phyloP scores from a whole-genome alignment of 1,139 yeast genomes.

The Saccharomycopsis crataegensis region DNA sequence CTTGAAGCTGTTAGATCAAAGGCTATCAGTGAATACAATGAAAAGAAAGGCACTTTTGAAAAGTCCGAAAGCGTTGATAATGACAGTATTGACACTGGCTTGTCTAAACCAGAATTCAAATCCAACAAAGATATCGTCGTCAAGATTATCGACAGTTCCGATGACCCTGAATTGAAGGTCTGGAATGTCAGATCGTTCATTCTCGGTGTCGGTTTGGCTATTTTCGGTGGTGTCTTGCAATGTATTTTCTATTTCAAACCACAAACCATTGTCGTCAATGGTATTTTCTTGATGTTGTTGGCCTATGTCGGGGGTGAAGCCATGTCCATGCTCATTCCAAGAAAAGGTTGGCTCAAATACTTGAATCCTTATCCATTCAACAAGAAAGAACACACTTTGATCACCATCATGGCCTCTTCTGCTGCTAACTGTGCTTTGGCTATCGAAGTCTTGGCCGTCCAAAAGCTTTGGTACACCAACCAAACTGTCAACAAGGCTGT shows the following conservation, averaged over 20 bases:
- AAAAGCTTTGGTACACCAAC: slow-evolving; percentile 5
- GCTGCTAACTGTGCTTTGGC: slow-evolving; percentile 60
- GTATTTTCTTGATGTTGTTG: slow-evolving; percentile 27
- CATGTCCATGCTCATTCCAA: slow-evolving; percentile 26
- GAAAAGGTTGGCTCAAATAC: slow-evolving; percentile 22
- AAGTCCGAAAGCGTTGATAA: neutral
- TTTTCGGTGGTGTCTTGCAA: slow-evolving; percentile 29
- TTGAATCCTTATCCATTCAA: slow-evolving; percentile 36
- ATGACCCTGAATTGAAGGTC: slow-evolving; percentile 24
- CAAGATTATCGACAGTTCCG: slow-evolving; percentile 20
- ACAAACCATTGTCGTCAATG: slow-evolving; percentile 28
- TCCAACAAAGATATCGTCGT: slow-evolving; percentile 23
- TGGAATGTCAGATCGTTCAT: slow-evolving; percentile 28
- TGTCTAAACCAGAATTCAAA: slow-evolving; percentile 16
- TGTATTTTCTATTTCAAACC: slow-evolving; percentile 30
- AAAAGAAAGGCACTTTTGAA: neutral
- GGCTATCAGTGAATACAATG: neutral
- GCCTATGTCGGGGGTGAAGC: slow-evolving; percentile 27
- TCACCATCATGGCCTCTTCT: slow-evolving; percentile 55
- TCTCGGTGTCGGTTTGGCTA: slow-evolving; percentile 28
- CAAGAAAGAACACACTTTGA: slow-evolving; percentile 56
- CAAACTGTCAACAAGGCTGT: neutral
- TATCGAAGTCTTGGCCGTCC: slow-evolving; percentile 26
- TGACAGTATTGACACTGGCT: neutral
- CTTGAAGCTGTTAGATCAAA: neutral